phyloP scores from a whole-genome alignment of 352 stramenopile species.

The Phytophthora litchii region DNA sequence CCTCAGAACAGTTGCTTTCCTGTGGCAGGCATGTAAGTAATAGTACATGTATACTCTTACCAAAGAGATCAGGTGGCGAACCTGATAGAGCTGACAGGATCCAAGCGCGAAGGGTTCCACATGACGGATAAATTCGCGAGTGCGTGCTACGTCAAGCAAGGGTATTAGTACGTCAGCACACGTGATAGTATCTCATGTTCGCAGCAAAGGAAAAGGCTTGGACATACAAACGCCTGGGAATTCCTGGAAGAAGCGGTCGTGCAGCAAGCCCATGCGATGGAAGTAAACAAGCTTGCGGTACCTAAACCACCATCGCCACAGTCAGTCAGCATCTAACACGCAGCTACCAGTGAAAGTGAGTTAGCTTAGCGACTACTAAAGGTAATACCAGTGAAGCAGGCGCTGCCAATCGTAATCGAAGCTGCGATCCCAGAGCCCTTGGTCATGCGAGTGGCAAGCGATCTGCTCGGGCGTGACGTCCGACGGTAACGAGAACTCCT shows the following conservation, averaged over 20 bases:
- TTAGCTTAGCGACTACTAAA: too few species aligned
- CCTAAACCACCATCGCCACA: conserved; percentile 27
- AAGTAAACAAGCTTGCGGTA: conserved; percentile 81
- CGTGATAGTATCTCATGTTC: background rate
- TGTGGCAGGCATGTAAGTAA: conserved; percentile 7
- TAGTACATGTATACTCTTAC: too few species aligned
- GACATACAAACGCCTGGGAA: conserved; percentile 61
- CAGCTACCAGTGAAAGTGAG: background rate
- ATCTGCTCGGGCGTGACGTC: conserved; percentile 49
- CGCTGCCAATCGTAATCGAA: conserved; percentile 73
- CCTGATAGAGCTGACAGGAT: conserved; percentile 54
- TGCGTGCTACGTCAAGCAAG: conserved; percentile 39
- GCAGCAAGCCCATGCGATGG: conserved; percentile 68
- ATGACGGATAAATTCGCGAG: conserved; percentile 64
- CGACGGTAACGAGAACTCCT: conserved; percentile 54
- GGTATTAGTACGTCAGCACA: conserved; percentile 4
- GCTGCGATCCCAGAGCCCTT: conserved; percentile 56
- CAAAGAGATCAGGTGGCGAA: conserved; percentile 24
- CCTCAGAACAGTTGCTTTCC: conserved; percentile 61
- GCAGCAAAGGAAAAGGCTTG: background rate
- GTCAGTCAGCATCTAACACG: background rate
- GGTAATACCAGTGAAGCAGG: conserved; percentile 59
- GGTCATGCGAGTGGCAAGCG: conserved; percentile 41
- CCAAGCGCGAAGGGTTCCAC: conserved; percentile 70
- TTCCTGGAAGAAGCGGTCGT: conserved; percentile 67